These are phyloP conservation scores for Aureobasidium leucospermi DNA, from an alignment of 2,329 filamentous ascomycete species.

Conservation along the genomic window DNA sequence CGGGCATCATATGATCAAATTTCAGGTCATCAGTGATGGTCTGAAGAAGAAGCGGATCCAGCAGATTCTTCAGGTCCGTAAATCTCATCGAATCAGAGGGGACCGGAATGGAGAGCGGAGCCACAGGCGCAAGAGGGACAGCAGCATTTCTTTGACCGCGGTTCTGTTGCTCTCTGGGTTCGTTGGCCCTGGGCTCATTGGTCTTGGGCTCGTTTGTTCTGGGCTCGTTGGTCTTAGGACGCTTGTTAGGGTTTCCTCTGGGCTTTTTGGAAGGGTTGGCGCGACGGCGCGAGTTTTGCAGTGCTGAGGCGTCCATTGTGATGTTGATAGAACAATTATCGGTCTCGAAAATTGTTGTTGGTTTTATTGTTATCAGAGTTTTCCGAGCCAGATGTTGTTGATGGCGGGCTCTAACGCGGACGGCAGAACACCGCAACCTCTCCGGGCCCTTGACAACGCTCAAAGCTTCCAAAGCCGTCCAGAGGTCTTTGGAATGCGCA, in stretches of 20 bases:
- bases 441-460: constrained; percentile 3
- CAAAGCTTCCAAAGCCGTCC: neutral
- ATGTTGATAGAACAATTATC: neutral
- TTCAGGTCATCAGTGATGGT: constrained; percentile 31
- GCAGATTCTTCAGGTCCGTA: constrained; percentile 63
- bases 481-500: neutral
- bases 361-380: neutral
- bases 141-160: neutral
- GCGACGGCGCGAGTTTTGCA: constrained; percentile 6
- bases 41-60: constrained; percentile 78
- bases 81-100: constrained; percentile 44
- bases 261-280: constrained; percentile 9
- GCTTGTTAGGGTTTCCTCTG: constrained; percentile 7
- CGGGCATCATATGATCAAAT: constrained; percentile 41
- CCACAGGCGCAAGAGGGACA: constrained; percentile 4
- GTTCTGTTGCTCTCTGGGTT: neutral
- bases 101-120: constrained; percentile 4
- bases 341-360: neutral
- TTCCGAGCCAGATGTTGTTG: neutral
- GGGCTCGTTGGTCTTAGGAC: neutral
- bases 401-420: neutral
- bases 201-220: neutral
- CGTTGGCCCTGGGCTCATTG: neutral
- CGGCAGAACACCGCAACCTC: constrained; percentile 3
- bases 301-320: constrained; percentile 8